phyloP scores from a whole-genome alignment of 495 filamentous ascomycete species.

The Penicillium maclennaniae region DNA sequence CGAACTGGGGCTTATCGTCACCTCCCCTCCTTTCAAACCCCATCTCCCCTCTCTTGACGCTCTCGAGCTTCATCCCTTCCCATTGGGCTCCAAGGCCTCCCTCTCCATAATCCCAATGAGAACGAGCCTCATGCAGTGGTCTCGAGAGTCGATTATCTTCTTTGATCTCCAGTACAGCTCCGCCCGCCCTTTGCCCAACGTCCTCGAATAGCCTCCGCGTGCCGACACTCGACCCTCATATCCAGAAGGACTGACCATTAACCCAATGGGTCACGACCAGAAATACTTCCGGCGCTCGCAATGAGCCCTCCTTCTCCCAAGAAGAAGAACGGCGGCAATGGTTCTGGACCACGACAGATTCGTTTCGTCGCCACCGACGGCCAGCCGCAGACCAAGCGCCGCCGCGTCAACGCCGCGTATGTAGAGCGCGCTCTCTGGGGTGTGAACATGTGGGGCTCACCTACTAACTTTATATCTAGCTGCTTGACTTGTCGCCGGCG shows the following conservation, averaged over 20 bases:
- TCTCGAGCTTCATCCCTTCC: conserved; percentile 11
- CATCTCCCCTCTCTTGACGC: not conserved
- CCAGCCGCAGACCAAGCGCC: conserved; percentile 73
- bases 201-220: conserved; percentile 1
- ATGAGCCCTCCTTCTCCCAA: conserved; percentile 46
- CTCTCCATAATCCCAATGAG: not conserved
- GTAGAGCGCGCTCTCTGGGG: conserved; percentile 24
- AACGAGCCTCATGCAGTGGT: conserved; percentile 17
- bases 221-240: conserved; percentile 1
- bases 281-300: conserved; percentile 40
- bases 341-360: conserved; percentile 50
- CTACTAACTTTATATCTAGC: conserved; percentile 32
- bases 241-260: conserved; percentile 5
- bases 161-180: conserved; percentile 15
- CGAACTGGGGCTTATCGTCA: not conserved
- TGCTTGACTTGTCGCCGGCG: conserved; percentile 77
- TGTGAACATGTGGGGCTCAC: conserved; percentile 18
- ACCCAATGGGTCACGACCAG: conserved; percentile 42
- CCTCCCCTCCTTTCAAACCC: not conserved
- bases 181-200: conserved; percentile 10
- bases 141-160: conserved; percentile 8
- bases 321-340: conserved; percentile 38
- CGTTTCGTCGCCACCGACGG: conserved; percentile 80
- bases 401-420: conserved; percentile 79
- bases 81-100: conserved; percentile 20